Base-by-base conservation (phyloP, 495 filamentous ascomycete species). In the Penicillium pulvis region DNA sequence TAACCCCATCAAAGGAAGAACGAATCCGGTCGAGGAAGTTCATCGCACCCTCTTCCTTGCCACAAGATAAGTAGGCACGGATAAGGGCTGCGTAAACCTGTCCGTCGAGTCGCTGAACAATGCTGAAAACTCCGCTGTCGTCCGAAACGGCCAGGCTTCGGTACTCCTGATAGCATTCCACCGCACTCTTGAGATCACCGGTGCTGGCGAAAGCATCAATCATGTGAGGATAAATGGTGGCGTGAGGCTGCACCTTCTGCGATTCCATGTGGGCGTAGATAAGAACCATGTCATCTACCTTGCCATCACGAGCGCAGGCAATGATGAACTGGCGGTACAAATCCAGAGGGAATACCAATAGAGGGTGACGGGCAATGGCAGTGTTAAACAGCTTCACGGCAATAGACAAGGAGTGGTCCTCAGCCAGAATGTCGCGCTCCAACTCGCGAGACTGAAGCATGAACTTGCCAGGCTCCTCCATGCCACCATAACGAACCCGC, bases 151-250 rank as follows among this genome's bases (percentile, higher is more conserved):
- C 93, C 16, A 96, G 81, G 11, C 81, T 79, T 66, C 90, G 91
- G 80, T 98, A 98, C 72, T 93, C 91, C 62, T 95, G 90, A 75
- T 96, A 97, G 75, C 90, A 91, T 65, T 98, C 94, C 11, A 96
- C 87, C n/a, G 91, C 95, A 60, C 89, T 93, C 65, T 81, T 78
- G 39, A 98, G 79, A 65, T 98, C 91, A 16, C 91, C 87, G 6
- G 81, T 81, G 30, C 82, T 82, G 45, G 89, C 92, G 67, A 97
- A 98, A 0, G 91, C 92, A 41, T 90, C 84, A 66, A 98, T 98
- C 90, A 98, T 96, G 14, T 86, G 81, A 2, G 91, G 85, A 73
- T 96, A 97, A 35, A 92, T 92, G 42, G 87, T 85, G 19, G 90
- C 86, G 58, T 84, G 85, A 0, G 93, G 90, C 14, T 80, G 81